Evolutionary conservation across 2,329 filamentous ascomycete species (phyloP).

Genomic region (Aspergillus niger): DNA sequence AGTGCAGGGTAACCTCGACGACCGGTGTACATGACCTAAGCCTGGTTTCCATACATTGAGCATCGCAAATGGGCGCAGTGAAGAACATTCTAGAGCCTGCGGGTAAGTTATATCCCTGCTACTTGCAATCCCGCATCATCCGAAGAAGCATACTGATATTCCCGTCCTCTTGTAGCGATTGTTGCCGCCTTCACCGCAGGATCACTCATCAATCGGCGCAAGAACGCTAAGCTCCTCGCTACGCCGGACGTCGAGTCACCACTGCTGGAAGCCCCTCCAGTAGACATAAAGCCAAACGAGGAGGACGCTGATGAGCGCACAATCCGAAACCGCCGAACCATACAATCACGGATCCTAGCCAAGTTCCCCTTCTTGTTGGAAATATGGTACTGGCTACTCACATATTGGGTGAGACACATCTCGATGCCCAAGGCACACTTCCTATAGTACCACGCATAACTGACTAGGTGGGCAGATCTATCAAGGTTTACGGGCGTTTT

Average conservation of each 20-base stretch:
- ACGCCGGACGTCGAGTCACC: slow-evolving; percentile 17
- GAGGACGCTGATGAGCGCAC: neutral
- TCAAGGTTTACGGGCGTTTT: slow-evolving; percentile 48
- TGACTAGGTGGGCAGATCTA: slow-evolving; percentile 36
- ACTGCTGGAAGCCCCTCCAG: slow-evolving; percentile 13
- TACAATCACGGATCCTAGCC: slow-evolving; percentile 28
- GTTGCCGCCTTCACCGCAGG: slow-evolving; percentile 17
- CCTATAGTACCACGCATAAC: neutral
- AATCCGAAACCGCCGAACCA: slow-evolving; percentile 10
- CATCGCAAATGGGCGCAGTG: slow-evolving; percentile 13
- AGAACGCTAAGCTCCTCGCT: slow-evolving; percentile 2
- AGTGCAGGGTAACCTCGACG: neutral
- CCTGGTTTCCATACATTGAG: neutral
- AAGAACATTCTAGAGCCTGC: slow-evolving; percentile 22
- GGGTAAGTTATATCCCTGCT: slow-evolving; percentile 11
- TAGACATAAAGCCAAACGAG: slow-evolving; percentile 4
- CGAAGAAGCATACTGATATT: neutral
- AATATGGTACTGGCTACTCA: slow-evolving; percentile 38
- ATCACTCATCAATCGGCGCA: slow-evolving; percentile 19
- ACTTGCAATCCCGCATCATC: neutral
- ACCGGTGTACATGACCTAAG: neutral
- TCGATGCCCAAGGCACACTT: neutral
- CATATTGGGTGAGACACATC: slow-evolving; percentile 32
- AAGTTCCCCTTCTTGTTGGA: slow-evolving; percentile 35
- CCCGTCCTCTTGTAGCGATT: slow-evolving; percentile 12